A percentile compares a stretch with the other conserved stretches of the same genome.
Evolutionary conservation across 2,329 filamentous ascomycete species (phyloP).

Genomic region (Fusarium cicatricum): DNA sequence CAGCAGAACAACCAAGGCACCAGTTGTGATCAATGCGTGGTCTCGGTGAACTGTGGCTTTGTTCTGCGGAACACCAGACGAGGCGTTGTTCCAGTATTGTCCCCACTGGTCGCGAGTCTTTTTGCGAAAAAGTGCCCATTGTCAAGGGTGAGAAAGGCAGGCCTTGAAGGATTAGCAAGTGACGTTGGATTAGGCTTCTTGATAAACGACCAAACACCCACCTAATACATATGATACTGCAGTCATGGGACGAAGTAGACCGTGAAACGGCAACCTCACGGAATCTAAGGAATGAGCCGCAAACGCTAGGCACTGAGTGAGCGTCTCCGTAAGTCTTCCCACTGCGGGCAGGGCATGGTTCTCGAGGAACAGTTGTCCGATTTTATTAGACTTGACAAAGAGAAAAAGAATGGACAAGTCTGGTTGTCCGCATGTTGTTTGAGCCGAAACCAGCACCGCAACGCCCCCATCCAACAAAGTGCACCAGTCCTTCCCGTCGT

Average conservation of each 20-base stretch:
- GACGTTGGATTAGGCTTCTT: neutral
- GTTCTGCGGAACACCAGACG: neutral
- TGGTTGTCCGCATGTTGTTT: slow-evolving; percentile 36
- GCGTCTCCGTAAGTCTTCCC: slow-evolving; percentile 18
- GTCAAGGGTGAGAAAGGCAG: neutral
- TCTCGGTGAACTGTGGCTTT: slow-evolving; percentile 8
- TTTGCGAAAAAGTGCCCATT: slow-evolving; percentile 13
- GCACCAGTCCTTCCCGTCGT: slow-evolving; percentile 34
- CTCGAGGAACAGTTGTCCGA: slow-evolving; percentile 42
- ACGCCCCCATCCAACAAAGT: slow-evolving; percentile 33
- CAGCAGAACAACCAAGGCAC: neutral
- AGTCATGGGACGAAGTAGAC: neutral
- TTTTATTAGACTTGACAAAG: slow-evolving; percentile 45
- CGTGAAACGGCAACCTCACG: neutral
- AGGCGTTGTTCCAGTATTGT: neutral
- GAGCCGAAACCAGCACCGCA: slow-evolving; percentile 28
- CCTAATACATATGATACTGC: neutral
- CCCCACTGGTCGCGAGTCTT: neutral
- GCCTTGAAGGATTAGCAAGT: slow-evolving; percentile 12
- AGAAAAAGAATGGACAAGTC: slow-evolving; percentile 39
- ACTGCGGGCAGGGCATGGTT: slow-evolving; percentile 24
- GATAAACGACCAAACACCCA: slow-evolving; percentile 3
- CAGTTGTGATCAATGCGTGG: neutral
- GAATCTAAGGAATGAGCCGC: neutral
- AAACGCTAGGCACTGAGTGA: slow-evolving; percentile 6